Evolutionary conservation across 2,329 filamentous ascomycete species (phyloP).

Genomic region (Sclerotinia nivalis): DNA sequence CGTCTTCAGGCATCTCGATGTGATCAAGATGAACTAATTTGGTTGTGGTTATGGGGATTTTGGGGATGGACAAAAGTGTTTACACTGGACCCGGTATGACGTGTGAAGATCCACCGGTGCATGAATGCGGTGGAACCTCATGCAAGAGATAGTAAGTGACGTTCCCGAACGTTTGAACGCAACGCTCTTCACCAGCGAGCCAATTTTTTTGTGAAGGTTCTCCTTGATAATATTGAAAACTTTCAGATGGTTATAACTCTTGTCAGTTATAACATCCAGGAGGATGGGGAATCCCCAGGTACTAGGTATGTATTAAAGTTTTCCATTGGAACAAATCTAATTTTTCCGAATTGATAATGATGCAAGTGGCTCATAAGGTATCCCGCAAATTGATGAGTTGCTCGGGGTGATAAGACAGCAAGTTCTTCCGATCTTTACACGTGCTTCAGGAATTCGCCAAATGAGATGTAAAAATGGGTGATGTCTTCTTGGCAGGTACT

Average conservation of each 20-base stretch:
- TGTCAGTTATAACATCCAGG: not conserved
- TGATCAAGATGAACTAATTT: slow-evolving; percentile 14
- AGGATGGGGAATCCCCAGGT: not conserved
- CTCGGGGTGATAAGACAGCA: slow-evolving; percentile 2
- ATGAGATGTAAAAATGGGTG: slow-evolving; percentile 9
- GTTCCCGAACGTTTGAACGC: slow-evolving; percentile 2
- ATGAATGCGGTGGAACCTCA: slow-evolving; percentile 17
- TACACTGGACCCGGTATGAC: slow-evolving; percentile 21
- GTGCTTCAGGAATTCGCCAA: not conserved
- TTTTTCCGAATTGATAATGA: slow-evolving; percentile 9
- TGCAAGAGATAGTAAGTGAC: slow-evolving; percentile 5
- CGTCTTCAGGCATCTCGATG: slow-evolving; percentile 1
- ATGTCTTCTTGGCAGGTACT: slow-evolving; percentile 15
- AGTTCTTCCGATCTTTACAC: slow-evolving; percentile 17
- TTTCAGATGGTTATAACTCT: not conserved
- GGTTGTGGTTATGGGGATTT: slow-evolving; percentile 13
- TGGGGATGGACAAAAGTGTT: not conserved
- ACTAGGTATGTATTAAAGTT: not conserved
- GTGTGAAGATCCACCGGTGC: slow-evolving; percentile 1
- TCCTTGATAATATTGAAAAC: not conserved
- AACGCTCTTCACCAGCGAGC: not conserved
- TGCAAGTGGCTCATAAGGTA: slow-evolving; percentile 15
- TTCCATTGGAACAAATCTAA: slow-evolving; percentile 14
- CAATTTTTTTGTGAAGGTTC: not conserved
- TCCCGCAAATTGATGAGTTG: slow-evolving; percentile 9